Evolutionary conservation across 768 basidiomycete genomes (phyloP).

Genomic region (Tubosaeta sp.): DNA sequence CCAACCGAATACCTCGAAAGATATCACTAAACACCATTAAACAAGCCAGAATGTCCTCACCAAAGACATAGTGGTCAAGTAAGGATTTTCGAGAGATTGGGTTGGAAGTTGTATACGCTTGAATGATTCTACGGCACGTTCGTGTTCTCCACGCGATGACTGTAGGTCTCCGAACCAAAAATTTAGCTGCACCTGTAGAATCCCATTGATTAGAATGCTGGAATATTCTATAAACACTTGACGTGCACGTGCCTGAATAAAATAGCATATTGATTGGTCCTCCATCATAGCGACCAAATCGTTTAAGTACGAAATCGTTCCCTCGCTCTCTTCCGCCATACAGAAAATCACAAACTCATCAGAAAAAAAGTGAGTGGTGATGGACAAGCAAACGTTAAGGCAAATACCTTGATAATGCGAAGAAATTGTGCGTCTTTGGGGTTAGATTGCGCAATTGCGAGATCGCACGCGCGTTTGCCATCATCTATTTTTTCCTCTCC

Average conservation of each 20-base stretch:
- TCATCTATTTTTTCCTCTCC: neutral
- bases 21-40: neutral
- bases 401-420: conserved; percentile 4
- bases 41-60: neutral
- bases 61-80: conserved; percentile 6
- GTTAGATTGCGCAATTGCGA: neutral
- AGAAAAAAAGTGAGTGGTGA: neutral
- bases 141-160: conserved; percentile 1
- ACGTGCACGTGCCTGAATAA: conserved; percentile 1
- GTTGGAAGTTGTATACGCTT: neutral
- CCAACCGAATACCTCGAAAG: conserved; percentile 6
- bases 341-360: conserved; percentile 2
- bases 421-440: conserved; percentile 3
- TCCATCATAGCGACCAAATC: neutral
- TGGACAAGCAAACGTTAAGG: neutral
- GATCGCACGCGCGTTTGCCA: conserved; percentile 1
- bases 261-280: neutral
- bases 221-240: neutral
- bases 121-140: conserved; percentile 2
- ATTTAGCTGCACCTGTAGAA: conserved; percentile 3
- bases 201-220: neutral
- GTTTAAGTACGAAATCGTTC: neutral
- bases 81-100: neutral
- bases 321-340: neutral
- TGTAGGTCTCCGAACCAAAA: neutral